phyloP scores from a whole-genome alignment of 345 rosid species.

The Citrus australasica region DNA sequence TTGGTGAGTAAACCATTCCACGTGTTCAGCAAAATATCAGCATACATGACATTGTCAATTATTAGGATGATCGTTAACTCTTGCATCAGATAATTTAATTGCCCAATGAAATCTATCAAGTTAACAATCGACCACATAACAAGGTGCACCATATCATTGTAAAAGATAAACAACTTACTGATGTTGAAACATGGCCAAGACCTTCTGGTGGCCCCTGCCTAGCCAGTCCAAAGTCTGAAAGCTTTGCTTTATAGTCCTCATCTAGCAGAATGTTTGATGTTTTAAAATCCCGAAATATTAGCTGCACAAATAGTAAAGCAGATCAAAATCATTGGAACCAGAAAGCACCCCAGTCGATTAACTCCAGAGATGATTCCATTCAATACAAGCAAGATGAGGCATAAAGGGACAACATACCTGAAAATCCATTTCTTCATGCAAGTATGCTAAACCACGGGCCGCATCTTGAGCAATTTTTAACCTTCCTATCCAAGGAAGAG shows the following conservation, averaged over 20 bases:
- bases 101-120: neutral
- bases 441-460: constrained; percentile 89
- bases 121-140: neutral
- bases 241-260: constrained; percentile 80
- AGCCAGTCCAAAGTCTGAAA: constrained; percentile 95
- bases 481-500: constrained; percentile 75
- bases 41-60: neutral
- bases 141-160: neutral
- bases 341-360: neutral
- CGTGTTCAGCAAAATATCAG: neutral
- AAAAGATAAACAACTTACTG: constrained; percentile 47
- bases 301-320: constrained; percentile 36
- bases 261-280: constrained; percentile 86
- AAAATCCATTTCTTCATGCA: constrained; percentile 96
- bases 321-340: constrained; percentile 9
- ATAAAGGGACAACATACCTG: constrained; percentile 44
- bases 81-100: neutral
- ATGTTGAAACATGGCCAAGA: constrained; percentile 77
- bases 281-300: constrained; percentile 91
- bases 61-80: neutral
- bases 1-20: neutral
- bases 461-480: constrained; percentile 82
- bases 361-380: neutral
- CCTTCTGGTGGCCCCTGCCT: constrained; percentile 94
- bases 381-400: neutral